Evolutionary conservation across 805 yeast species (phyloP), one percentile per base, ranked within the genome.

Genomic region (Candida rishiriensis): DNA sequence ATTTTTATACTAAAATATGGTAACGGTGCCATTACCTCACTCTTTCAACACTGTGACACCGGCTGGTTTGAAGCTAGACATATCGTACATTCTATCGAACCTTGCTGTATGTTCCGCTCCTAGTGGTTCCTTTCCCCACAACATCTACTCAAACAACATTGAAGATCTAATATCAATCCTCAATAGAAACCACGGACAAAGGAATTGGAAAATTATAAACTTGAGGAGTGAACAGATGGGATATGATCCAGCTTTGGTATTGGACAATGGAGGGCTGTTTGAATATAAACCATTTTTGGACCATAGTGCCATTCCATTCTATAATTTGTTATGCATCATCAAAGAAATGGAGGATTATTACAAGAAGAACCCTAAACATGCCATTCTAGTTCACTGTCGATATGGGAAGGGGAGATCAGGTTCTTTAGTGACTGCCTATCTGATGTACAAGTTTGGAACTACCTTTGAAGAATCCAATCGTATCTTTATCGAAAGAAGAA

Each of bases 391-490:
- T 8, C 97, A 91, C 59, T 91, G 98, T 60, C 81, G 85, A 56
- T 86, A 87, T 51, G 98, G 98, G 0, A 89, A 88, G 63, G 98
- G 98, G 0, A 69, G 98, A 26, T 83, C 96, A 0, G 97, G 98
- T 0, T 73, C 89, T 1, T 64, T 88, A 1, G 76, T 77, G 7
- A 78, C 86, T 47, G 87, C 89, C 0, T 85, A 79, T 56, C 61
- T 90, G 49, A 82, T 89, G 77, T 71, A 69, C 41, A 59, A 63
- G 40, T 59, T 64, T 2, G 39, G 38, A 2, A 43, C 69, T 42
- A 48, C 70, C 0, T 66, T 73, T 12, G 61, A 65, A 2, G 71
- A 68, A 15, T 86, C 89, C 1, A 68, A 76, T 35, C 61, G 60
- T 0, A 45, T 70, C 8, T 89, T 84, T 58, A 78, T 84, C 2